phyloP scores from a whole-genome alignment of 768 basidiomycete species.

The Coprinopsis marcescibilis region DNA sequence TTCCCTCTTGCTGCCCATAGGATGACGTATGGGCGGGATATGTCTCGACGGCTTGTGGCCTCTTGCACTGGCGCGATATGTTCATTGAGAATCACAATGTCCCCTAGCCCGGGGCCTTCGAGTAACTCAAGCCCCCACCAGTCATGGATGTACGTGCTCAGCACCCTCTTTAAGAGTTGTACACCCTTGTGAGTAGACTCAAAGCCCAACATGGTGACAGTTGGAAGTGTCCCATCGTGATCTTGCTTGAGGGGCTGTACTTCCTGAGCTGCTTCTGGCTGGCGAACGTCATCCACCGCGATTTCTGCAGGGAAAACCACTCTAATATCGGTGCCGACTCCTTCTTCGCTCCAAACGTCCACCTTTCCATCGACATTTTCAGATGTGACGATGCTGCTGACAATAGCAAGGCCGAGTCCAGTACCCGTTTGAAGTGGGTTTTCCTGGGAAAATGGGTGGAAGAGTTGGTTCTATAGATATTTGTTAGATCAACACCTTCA shows the following conservation, averaged over 20 bases:
- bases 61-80: constrained; percentile 52
- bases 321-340: constrained; percentile 86
- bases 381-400: constrained; percentile 85
- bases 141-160: constrained; percentile 57
- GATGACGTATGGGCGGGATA: constrained; percentile 64
- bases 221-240: constrained; percentile 33
- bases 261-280: constrained; percentile 23
- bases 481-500: not conserved
- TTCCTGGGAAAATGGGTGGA: constrained; percentile 97
- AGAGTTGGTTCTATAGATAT: constrained; percentile 71
- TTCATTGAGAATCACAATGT: constrained; percentile 81
- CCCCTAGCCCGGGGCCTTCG: constrained; percentile 40
- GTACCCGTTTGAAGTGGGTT: constrained; percentile 92
- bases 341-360: constrained; percentile 91
- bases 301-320: constrained; percentile 74
- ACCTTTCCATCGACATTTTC: constrained; percentile 86
- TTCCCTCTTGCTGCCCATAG: constrained; percentile 68
- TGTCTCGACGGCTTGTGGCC: constrained; percentile 54
- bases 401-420: constrained; percentile 91
- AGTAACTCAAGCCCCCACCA: constrained; percentile 72
- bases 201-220: constrained; percentile 71
- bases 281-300: constrained; percentile 30
- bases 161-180: constrained; percentile 56
- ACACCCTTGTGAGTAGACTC: constrained; percentile 57
- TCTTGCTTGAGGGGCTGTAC: constrained; percentile 44